Evolutionary conservation across 345 rosid genomes (phyloP), one percentile per base, ranked within the genome.

Genomic region (Tarenaya hassleriana): DNA sequence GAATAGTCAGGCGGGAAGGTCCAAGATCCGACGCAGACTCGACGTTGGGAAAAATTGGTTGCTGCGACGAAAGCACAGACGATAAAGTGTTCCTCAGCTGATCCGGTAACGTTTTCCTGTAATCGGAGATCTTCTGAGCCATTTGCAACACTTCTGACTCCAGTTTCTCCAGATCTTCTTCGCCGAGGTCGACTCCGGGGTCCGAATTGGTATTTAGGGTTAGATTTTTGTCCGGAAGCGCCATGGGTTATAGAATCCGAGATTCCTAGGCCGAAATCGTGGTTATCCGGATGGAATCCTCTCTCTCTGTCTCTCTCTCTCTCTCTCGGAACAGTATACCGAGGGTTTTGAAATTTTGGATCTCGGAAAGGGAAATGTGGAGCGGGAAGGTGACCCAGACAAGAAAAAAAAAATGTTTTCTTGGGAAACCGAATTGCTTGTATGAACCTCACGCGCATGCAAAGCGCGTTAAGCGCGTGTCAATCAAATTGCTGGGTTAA

Each of bases 81-180:
- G 71, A 51, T 12, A 80, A 68, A 1, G 87, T 67, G 44, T 58
- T 44, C 55, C 62, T 76, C 41, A 90, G 81, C 67, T 76, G 75
- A 43, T 76, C 86, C 19, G 94, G 94, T 32, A 86, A 74, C 52
- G 75, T 74, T 56, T 73, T 55, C 57, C 94, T 70, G 73, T 68
- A 81, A 10, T 81, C 79, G 12, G 72, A 64, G 34, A 90, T 72
- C 73, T 71, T 83, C 59, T 62, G 64, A 7, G 80, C 88, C 88
- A 86, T 70, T 52, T 73, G 69, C 70, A 43, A 67, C 66, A 81
- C 75, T 45, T 82, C 88, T 7, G 59, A 42, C 74, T 76, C 88
- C 68, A 84, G 51, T 56, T 70, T 49, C 69, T 77, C 81, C 55
- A 83, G 34, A 42, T 84, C 90, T 46, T 43, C 63, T 43, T 58